Conservation (phyloP, 2,329 filamentous ascomycete genomes). For the Xylaria sp. region DNA sequence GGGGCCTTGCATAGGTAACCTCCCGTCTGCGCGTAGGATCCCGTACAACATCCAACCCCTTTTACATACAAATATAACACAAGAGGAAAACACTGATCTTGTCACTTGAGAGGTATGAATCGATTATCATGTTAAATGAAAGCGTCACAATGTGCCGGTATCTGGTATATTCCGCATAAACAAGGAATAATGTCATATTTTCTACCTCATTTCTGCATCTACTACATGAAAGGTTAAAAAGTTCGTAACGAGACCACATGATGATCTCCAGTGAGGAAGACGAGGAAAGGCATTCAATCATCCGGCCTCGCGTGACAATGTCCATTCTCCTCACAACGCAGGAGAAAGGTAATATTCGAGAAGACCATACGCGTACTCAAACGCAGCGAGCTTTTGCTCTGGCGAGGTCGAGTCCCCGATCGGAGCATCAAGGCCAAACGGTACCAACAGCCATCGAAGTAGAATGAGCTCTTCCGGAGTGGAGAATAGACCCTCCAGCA, state of each 20-base stretch:
- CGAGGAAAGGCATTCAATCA: not conserved
- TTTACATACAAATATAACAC: not conserved
- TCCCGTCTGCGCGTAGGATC: no score
- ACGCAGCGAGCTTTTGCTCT: conserved; percentile 39
- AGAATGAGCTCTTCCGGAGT: conserved; percentile 52
- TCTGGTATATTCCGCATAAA: not conserved
- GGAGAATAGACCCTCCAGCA: conserved; percentile 52
- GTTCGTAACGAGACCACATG: not conserved
- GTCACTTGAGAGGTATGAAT: not conserved
- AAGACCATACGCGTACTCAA: conserved; percentile 64
- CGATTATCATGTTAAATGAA: not conserved
- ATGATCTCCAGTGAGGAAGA: not conserved
- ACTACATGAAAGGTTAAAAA: not conserved
- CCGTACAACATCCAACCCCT: not conserved
- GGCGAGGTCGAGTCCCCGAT: not conserved
- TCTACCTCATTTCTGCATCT: not conserved
- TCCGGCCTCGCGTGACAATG: not conserved
- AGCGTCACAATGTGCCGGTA: not conserved
- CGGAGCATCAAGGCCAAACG: not conserved
- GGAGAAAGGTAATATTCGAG: conserved; percentile 65
- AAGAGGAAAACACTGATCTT: not conserved
- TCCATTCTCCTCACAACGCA: conserved; percentile 75
- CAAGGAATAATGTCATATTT: not conserved
- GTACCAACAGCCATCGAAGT: conserved; percentile 32
- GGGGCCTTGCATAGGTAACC: no score